Base-by-base conservation (phyloP, 2,329 filamentous ascomycete genomes). In the Immersiporthe knoxdaviesiana region DNA sequence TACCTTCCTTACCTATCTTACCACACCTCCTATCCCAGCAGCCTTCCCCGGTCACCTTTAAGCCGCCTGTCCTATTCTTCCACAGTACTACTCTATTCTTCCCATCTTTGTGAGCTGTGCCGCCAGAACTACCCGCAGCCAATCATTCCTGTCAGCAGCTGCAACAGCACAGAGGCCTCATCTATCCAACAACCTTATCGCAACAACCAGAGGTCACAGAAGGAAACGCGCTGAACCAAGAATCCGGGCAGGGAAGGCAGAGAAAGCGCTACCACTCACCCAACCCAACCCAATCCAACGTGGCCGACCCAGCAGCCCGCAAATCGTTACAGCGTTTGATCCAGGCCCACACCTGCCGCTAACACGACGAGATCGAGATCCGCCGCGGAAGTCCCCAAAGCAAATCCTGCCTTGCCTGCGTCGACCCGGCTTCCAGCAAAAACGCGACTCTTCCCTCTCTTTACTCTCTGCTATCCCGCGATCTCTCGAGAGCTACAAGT, bases 321-420 rank as follows among this genome's bases (percentile, higher is more conserved):
- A 61, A 62, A 64, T 64, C 47, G 62, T 32, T 58, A 65, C 41
- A 66, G 65, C 39, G 56, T 54, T 67, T 61, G 65, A 12, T 44
- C 39, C 65, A 67, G 65, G 65, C 56, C 63, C 58, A 67, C 56
- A 52, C 65, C 58, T 59, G 63, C 63, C 52, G 52, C 41, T 67
- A 63, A 50, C 16, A 32, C 27, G 14, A 30, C 27, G 39, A 47
- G 61, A 63, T 63, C 61, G 61, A 63, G 61, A 63, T 63, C 61
- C 10, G 61, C 41, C 27, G 61, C 41, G 27, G 27, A 30, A 63
- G 32, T 21, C 47, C 39, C 61, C 61, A 12, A 27, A 50, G 30
- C 59, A 62, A 24, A 30, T 62, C 59, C 61, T 63, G 27, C 41
- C 39, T 50, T 10, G 44, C 7, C 44, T 47, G 18, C 56, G 6